phyloP scores from a whole-genome alignment of 192 early-diverging fungal species.

The Rhizoclosmatium globosum region DNA sequence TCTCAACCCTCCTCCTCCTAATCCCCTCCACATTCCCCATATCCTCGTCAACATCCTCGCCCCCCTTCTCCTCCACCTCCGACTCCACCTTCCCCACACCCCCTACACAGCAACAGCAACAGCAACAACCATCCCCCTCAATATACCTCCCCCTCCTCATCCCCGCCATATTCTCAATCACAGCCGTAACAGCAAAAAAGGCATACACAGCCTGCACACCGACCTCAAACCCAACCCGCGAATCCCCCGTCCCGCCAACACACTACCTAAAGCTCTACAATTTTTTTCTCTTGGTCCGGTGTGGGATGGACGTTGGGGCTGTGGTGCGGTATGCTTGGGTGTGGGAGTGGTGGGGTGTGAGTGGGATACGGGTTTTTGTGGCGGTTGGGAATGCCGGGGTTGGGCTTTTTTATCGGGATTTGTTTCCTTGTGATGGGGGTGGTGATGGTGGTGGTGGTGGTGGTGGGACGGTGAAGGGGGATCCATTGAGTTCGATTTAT shows the following conservation, averaged over 20 bases:
- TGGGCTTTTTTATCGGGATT: not conserved
- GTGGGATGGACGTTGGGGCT: not conserved
- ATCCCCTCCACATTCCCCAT: not conserved
- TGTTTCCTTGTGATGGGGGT: not conserved
- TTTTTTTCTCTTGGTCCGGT: not conserved
- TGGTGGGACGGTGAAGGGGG: not conserved
- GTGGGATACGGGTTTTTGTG: not conserved
- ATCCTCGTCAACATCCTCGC: no score
- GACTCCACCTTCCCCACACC: not conserved
- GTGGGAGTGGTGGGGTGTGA: not conserved
- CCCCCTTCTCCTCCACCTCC: not conserved
- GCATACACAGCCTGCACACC: conserved; percentile 8
- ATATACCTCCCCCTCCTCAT: not conserved
- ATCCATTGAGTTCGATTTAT: not conserved
- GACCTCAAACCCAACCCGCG: not conserved
- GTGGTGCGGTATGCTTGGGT: not conserved
- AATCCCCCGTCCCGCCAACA: not conserved
- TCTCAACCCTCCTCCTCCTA: not conserved
- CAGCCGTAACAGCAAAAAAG: not conserved
- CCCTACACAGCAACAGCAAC: not conserved
- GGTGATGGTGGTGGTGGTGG: not conserved
- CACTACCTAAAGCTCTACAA: not conserved
- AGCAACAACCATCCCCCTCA: not conserved
- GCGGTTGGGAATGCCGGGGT: not conserved
- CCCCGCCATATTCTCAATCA: not conserved